These are phyloP conservation scores for Bodo saltans DNA, from an alignment of 78 protist species.

Conservation along the genomic window DNA sequence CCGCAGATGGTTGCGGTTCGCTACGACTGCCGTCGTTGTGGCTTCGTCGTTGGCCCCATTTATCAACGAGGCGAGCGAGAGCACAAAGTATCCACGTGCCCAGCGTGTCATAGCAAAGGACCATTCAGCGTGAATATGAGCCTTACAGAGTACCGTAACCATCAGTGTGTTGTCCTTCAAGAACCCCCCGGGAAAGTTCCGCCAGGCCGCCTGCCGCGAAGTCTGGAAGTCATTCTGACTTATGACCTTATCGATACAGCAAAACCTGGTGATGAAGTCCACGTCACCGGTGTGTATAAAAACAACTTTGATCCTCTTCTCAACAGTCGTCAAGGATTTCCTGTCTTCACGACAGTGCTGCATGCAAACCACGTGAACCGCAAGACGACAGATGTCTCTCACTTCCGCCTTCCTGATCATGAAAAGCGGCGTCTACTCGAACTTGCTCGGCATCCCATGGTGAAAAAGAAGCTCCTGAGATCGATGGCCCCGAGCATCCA, in stretches of 20 bases:
- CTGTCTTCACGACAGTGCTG: constrained; percentile 93
- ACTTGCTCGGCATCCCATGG: constrained; percentile 62
- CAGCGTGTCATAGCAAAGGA: constrained; percentile 68
- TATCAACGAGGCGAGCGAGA: background rate
- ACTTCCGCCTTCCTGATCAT: constrained; percentile 70
- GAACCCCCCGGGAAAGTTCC: constrained; percentile 98
- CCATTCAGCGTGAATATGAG: constrained; percentile 78
- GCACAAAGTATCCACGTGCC: constrained; percentile 42
- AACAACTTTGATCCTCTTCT: constrained; percentile 72
- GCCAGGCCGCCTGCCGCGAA: constrained; percentile 97
- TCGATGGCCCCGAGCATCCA: constrained; percentile 96
- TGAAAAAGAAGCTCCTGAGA: constrained; percentile 64
- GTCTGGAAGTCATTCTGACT: constrained; percentile 82
- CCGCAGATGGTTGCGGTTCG: constrained; percentile 81
- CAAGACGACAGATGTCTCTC: constrained; percentile 44
- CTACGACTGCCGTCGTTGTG: constrained; percentile 86
- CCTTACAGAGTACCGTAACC: constrained; percentile 90
- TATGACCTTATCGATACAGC: constrained; percentile 87
- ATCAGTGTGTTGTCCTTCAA: constrained; percentile 88
- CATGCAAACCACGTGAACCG: constrained; percentile 88
- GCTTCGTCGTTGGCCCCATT: constrained; percentile 16
- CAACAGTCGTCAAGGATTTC: constrained; percentile 88
- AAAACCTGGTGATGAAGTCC: constrained; percentile 96
- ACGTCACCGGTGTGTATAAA: constrained; percentile 81
- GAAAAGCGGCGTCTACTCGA: constrained; percentile 65